Evolutionary conservation across 2,329 filamentous ascomycete species (phyloP).

Genomic region (Hypoxylon sp.): DNA sequence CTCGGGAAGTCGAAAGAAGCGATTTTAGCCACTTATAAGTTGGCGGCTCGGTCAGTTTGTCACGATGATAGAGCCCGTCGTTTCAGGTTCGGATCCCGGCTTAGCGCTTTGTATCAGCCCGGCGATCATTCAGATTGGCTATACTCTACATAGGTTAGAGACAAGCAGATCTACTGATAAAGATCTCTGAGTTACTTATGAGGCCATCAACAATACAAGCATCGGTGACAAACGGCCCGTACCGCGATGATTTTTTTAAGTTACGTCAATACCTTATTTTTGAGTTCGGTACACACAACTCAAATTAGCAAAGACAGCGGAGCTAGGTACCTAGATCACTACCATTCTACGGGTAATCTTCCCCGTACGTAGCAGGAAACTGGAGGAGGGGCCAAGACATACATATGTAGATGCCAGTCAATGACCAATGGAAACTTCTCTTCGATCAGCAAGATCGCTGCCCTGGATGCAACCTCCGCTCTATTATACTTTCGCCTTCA

Average conservation of each 20-base stretch:
- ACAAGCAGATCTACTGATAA: constrained; percentile 3
- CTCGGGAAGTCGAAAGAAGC: constrained; percentile 1
- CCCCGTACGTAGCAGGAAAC: constrained; percentile 24
- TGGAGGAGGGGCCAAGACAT: constrained; percentile 9
- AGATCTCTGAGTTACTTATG: constrained; percentile 9
- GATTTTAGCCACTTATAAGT: constrained; percentile 11
- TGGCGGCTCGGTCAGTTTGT: constrained; percentile 10
- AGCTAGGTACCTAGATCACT: constrained; percentile 25
- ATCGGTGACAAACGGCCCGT: constrained; percentile 16
- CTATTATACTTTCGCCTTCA: constrained; percentile 25
- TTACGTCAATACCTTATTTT: constrained; percentile 30
- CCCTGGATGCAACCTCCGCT: constrained; percentile 30
- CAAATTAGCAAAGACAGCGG: constrained; percentile 7
- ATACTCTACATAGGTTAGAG: constrained; percentile 7
- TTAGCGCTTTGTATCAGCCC: constrained; percentile 11
- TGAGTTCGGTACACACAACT: constrained; percentile 18
- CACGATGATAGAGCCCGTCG: constrained; percentile 14
- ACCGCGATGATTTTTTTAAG: constrained; percentile 20
- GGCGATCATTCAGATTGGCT: constrained; percentile 16
- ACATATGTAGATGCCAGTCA: neutral
- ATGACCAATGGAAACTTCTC: constrained; percentile 17
- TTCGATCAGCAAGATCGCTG: constrained; percentile 27
- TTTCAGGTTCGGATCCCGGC: constrained; percentile 26
- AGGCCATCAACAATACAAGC: constrained; percentile 18
- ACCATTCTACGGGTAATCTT: constrained; percentile 34